A percentile compares a stretch with the other conserved stretches of the same genome.
phyloP scores from a whole-genome alignment of 257 asterid species.

The Lantana camara region DNA sequence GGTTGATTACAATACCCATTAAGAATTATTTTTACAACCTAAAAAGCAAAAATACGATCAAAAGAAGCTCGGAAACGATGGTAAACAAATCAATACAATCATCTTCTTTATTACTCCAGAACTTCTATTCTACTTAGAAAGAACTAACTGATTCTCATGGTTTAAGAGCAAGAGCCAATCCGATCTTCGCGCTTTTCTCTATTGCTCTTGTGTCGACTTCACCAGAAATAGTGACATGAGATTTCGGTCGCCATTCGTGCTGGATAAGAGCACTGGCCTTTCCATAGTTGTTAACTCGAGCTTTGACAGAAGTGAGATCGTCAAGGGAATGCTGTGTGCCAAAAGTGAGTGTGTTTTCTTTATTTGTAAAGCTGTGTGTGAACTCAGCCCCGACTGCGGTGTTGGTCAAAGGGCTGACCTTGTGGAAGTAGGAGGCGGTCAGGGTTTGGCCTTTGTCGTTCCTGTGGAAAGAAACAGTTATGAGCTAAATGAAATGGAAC shows the following conservation, averaged over 20 bases:
- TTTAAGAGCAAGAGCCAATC: slow-evolving; percentile 85
- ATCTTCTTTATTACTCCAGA: slow-evolving; percentile 35
- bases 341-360: slow-evolving; percentile 75
- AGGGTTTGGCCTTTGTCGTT: slow-evolving; percentile 73
- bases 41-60: slow-evolving; percentile 12
- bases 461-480: slow-evolving; percentile 43
- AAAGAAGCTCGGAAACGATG: slow-evolving; percentile 12
- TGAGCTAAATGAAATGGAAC: not conserved
- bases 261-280: slow-evolving; percentile 88
- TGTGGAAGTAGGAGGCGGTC: slow-evolving; percentile 85
- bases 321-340: slow-evolving; percentile 90
- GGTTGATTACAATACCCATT: too few relatives aligned
- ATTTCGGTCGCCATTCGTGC: slow-evolving; percentile 90
- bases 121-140: not conserved
- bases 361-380: slow-evolving; percentile 79
- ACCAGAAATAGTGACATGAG: slow-evolving; percentile 87
- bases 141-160: slow-evolving; percentile 49
- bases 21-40: slow-evolving; percentile 30
- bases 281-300: slow-evolving; percentile 82
- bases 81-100: slow-evolving; percentile 15
- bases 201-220: slow-evolving; percentile 95
- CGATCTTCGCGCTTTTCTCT: slow-evolving; percentile 91
- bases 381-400: slow-evolving; percentile 97
- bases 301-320: slow-evolving; percentile 79
- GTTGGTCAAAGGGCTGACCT: slow-evolving; percentile 67